Evolutionary conservation across 495 filamentous ascomycete species (phyloP).

Genomic region (Tuber calosporum): DNA sequence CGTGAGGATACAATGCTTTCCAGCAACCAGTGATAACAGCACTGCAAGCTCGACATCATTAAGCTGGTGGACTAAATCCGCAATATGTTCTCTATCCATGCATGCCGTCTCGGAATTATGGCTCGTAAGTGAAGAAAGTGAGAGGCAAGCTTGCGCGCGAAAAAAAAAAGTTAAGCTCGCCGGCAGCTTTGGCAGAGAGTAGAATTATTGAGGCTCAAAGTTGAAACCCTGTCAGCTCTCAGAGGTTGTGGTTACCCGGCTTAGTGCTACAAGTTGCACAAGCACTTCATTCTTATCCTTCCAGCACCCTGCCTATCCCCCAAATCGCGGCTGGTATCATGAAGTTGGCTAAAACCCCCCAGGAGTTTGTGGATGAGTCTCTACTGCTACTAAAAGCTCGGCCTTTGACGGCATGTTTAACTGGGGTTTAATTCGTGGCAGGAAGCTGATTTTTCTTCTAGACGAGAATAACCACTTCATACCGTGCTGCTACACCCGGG

Average conservation of each 20-base stretch:
- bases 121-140: not conserved
- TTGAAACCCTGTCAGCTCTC: not conserved
- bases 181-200: not conserved
- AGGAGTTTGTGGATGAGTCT: conserved; percentile 52
- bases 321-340: conserved; percentile 33
- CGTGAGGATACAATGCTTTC: conserved; percentile 82
- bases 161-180: not conserved
- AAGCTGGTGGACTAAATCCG: conserved; percentile 54
- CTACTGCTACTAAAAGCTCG: conserved; percentile 48
- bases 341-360: conserved; percentile 51
- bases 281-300: conserved; percentile 8
- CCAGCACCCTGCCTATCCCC: not conserved
- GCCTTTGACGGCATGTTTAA: conserved; percentile 45
- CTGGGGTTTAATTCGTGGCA: conserved; percentile 2
- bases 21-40: conserved; percentile 67
- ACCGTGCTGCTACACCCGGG: conserved; percentile 35
- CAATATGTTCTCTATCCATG: conserved; percentile 36
- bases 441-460: conserved; percentile 16
- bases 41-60: conserved; percentile 85
- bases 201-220: conserved; percentile 17
- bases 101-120: conserved; percentile 9
- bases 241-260: not conserved
- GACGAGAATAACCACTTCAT: conserved; percentile 39
- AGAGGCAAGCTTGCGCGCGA: not conserved
- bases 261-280: not conserved